These are phyloP conservation scores for Trametes hirsuta DNA, from an alignment of 1,284 basidiomycete species.

Conservation along the genomic window DNA sequence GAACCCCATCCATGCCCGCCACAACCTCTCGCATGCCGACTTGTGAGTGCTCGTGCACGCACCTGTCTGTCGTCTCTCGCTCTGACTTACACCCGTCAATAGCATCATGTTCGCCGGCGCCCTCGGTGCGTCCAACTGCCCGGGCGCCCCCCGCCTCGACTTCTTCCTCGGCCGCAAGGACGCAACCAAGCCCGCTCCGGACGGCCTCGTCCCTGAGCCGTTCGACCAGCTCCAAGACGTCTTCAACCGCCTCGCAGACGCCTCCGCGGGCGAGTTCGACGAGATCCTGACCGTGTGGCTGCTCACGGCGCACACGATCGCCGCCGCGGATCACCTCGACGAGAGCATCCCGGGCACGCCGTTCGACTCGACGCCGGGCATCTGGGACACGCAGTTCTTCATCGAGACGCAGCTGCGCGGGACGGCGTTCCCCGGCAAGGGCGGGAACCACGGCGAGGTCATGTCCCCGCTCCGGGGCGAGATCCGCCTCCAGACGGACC, in stretches of 20 bases:
- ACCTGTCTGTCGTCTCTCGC: background rate
- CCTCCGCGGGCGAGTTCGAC: conserved; percentile 30
- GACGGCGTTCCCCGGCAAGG: conserved; percentile 33
- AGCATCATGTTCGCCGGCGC: conserved; percentile 37
- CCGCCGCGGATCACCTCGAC: conserved; percentile 27
- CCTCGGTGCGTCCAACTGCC: conserved; percentile 34
- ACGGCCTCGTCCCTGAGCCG: conserved; percentile 43
- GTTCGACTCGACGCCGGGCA: conserved; percentile 24
- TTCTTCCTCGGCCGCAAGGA: conserved; percentile 37
- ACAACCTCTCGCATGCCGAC: conserved; percentile 33
- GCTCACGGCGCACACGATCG: conserved; percentile 36
- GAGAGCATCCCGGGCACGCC: conserved; percentile 25
- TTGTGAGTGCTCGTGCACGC: conserved; percentile 13
- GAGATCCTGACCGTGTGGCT: conserved; percentile 46
- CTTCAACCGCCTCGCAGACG: conserved; percentile 31
- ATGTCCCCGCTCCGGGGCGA: conserved; percentile 30
- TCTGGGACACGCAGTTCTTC: conserved; percentile 29
- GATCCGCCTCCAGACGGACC: conserved; percentile 37
- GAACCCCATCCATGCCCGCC: conserved; percentile 29
- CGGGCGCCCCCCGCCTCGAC: conserved; percentile 35
- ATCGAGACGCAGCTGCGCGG: conserved; percentile 31
- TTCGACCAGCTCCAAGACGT: conserved; percentile 37
- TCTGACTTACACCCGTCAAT: background rate
- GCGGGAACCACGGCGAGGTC: conserved; percentile 28
- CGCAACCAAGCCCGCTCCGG: conserved; percentile 37